Evolutionary conservation across 495 filamentous ascomycete species (phyloP).

Genomic region (Lepidopterella palustris): DNA sequence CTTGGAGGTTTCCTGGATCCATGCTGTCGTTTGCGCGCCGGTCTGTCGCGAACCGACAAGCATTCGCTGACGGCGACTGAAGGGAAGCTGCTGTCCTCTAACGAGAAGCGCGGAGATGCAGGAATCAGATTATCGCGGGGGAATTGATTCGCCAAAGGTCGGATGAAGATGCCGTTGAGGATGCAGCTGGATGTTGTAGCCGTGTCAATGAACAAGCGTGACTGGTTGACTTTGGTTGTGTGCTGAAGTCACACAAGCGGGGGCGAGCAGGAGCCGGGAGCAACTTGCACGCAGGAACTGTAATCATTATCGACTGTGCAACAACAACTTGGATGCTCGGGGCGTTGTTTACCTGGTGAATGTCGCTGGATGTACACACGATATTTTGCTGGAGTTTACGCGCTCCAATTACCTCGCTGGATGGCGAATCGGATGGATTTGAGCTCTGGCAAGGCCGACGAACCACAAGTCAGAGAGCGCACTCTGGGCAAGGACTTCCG

Average conservation of each 20-base stretch:
- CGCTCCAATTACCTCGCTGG: not conserved
- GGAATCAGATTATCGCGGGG: not conserved
- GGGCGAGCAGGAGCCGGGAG: slow-evolving; percentile 4
- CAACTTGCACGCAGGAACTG: slow-evolving; percentile 6
- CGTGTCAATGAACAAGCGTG: slow-evolving; percentile 21
- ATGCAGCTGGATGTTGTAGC: slow-evolving; percentile 19
- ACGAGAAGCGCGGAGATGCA: not conserved
- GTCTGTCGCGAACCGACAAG: slow-evolving; percentile 3
- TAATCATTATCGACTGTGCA: slow-evolving; percentile 18
- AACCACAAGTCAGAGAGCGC: slow-evolving; percentile 14
- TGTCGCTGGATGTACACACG: not conserved
- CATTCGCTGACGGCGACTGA: not conserved
- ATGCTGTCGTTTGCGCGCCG: slow-evolving; percentile 33
- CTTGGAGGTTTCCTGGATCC: slow-evolving; percentile 51
- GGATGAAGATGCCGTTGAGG: slow-evolving; percentile 11
- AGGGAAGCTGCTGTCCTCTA: not conserved
- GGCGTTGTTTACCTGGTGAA: slow-evolving; percentile 26
- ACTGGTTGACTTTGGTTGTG: slow-evolving; percentile 9
- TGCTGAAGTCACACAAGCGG: slow-evolving; percentile 5
- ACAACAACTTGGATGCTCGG: not conserved
- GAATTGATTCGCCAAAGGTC: slow-evolving; percentile 6
- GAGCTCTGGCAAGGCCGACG: slow-evolving; percentile 16
- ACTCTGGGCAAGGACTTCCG: slow-evolving; percentile 18
- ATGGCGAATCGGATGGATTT: slow-evolving; percentile 24
- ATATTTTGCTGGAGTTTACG: not conserved